phyloP scores from a whole-genome alignment of 164 flowering plant genomes.

The Dillenia suffruticosa region DNA sequence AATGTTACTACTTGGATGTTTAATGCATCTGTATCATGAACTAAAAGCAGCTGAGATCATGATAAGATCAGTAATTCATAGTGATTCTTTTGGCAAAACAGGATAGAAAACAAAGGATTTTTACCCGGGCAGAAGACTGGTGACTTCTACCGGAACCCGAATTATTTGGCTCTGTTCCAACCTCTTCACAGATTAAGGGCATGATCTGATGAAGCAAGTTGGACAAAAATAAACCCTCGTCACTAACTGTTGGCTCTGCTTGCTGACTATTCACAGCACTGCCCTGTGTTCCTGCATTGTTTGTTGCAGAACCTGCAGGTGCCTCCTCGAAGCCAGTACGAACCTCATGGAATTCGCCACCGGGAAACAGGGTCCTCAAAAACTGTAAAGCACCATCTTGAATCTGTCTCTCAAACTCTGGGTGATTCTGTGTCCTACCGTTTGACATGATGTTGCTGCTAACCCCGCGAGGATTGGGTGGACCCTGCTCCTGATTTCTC shows the following conservation, averaged over 20 bases:
- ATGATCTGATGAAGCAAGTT: slow-evolving; percentile 48
- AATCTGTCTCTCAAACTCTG: slow-evolving; percentile 15
- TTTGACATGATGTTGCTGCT: slow-evolving; percentile 18
- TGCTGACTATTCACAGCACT: slow-evolving; percentile 21
- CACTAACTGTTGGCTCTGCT: slow-evolving; percentile 22
- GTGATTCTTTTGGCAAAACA: too few relatives aligned
- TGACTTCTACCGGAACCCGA: slow-evolving; percentile 18
- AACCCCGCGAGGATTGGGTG: slow-evolving; percentile 9
- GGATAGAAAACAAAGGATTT: slow-evolving; percentile 4
- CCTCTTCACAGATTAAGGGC: slow-evolving; percentile 41
- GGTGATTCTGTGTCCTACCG: slow-evolving; percentile 17
- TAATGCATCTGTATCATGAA: too few relatives aligned
- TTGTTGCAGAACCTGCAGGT: slow-evolving; percentile 11
- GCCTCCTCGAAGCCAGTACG: slow-evolving; percentile 14
- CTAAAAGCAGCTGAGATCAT: too few relatives aligned
- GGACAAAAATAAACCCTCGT: slow-evolving; percentile 51
- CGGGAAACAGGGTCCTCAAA: slow-evolving; percentile 28
- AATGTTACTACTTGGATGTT: background rate
- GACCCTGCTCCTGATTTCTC: slow-evolving; percentile 17
- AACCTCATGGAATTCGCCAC: slow-evolving; percentile 19
- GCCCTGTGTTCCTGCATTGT: slow-evolving; percentile 13
- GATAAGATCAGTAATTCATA: background rate
- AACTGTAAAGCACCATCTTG: slow-evolving; percentile 33
- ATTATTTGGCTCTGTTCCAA: slow-evolving; percentile 11
- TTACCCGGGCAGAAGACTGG: slow-evolving; percentile 24